Percentiles rank a stretch among this genome's conserved stretches.
phyloP scores from a whole-genome alignment of 139 green algal genomes.

The Gonium pectorale region DNA sequence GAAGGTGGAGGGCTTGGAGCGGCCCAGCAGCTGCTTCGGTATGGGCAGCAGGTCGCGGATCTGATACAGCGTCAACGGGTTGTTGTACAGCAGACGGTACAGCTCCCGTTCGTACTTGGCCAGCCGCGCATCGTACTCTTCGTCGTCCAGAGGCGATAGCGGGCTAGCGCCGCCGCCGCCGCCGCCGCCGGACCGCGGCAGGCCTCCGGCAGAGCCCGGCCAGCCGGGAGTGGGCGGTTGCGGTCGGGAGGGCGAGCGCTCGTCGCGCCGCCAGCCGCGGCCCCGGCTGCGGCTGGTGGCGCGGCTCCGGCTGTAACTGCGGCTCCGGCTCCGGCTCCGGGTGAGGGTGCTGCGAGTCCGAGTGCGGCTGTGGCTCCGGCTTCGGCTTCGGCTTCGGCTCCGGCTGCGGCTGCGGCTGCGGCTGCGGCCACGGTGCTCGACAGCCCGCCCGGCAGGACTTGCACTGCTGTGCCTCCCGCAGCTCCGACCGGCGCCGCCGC shows the following conservation, averaged over 20 bases:
- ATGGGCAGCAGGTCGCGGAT: conserved; percentile 36
- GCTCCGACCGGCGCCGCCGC: too few species aligned
- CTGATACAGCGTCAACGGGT: conserved; percentile 30
- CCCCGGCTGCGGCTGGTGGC: not conserved
- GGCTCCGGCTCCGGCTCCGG: not conserved
- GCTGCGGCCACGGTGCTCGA: too few species aligned
- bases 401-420: not conserved
- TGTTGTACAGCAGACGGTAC: not conserved
- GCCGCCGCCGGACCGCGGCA: not conserved
- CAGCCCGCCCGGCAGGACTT: too few species aligned
- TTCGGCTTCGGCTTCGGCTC: not conserved
- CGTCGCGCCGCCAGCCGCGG: not conserved
- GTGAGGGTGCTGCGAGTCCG: not conserved
- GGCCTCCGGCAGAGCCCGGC: not conserved
- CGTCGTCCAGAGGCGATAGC: too few species aligned
- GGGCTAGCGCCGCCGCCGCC: not conserved
- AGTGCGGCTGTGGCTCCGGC: not conserved
- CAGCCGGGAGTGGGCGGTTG: not conserved
- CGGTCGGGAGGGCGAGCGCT: not conserved
- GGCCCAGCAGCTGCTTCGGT: conserved; percentile 12
- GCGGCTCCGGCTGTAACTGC: not conserved
- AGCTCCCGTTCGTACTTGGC: conserved; percentile 22
- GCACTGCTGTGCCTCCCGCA: too few species aligned
- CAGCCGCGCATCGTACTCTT: not conserved
- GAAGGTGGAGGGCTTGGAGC: conserved; percentile 34